Conservation (phyloP, 495 filamentous ascomycete genomes). For the Emericellopsis terricola region DNA sequence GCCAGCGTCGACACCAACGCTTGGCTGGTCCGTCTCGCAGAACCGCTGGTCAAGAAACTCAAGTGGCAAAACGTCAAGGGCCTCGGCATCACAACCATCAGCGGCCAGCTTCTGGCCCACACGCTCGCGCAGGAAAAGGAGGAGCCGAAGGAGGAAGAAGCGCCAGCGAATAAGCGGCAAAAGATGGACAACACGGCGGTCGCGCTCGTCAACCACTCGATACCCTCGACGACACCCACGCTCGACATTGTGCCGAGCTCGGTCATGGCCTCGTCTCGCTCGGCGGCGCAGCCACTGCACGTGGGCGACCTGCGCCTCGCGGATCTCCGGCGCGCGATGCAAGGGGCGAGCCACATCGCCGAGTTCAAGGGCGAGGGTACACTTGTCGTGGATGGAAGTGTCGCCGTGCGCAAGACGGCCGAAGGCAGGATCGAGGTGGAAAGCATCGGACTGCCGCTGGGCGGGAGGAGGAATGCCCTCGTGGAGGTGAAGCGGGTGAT, state of each 20-base stretch:
- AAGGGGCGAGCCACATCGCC: constrained; percentile 62
- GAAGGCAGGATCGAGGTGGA: constrained; percentile 84
- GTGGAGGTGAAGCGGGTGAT: constrained; percentile 63
- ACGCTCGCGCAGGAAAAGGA: constrained; percentile 15
- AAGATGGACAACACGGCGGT: constrained; percentile 24
- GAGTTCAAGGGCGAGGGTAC: constrained; percentile 92
- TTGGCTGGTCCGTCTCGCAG: constrained; percentile 83
- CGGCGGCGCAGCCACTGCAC: constrained; percentile 73
- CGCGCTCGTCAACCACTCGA: constrained; percentile 5
- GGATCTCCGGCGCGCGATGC: constrained; percentile 71
- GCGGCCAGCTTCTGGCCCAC: constrained; percentile 34
- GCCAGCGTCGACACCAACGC: constrained; percentile 96
- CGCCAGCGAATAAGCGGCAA: constrained; percentile 42
- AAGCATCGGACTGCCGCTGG: constrained; percentile 38
- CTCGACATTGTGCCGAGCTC: constrained; percentile 65
- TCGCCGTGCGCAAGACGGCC: constrained; percentile 75
- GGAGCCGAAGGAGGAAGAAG: constrained; percentile 16
- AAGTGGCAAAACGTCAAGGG: constrained; percentile 90
- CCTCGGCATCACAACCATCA: constrained; percentile 75
- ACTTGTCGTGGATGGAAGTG: constrained; percentile 67
- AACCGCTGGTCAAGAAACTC: constrained; percentile 59
- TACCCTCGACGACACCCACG: constrained; percentile 24
- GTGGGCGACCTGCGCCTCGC: constrained; percentile 86
- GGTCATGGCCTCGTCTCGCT: constrained; percentile 57
- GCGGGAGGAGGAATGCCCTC: constrained; percentile 36